A percentile compares a stretch with the other conserved stretches of the same genome.
Conservation (phyloP, 2,329 filamentous ascomycete genomes). For the Ceratocystis variospora region DNA sequence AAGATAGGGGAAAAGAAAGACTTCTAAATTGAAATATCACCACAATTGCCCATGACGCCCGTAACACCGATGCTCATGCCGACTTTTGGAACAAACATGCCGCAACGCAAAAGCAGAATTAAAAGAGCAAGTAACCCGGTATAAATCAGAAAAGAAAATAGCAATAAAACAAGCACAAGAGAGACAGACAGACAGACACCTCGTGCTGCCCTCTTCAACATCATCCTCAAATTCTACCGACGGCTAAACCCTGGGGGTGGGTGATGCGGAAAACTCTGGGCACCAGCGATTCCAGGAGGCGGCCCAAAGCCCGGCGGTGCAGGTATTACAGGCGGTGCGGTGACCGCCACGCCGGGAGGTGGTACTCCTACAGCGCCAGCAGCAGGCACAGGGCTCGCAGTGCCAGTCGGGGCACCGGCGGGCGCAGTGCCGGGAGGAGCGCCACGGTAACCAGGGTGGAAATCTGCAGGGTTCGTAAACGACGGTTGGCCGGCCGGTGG, state of each 20-base stretch:
- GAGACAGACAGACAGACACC: no score
- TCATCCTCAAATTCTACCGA: slow-evolving; percentile 22
- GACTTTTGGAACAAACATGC: neutral
- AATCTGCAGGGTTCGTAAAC: slow-evolving; percentile 36
- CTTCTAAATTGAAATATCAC: neutral
- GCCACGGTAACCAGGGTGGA: slow-evolving; percentile 32
- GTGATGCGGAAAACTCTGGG: slow-evolving; percentile 29
- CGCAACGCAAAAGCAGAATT: neutral
- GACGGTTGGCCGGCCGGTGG: slow-evolving; percentile 32
- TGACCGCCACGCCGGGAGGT: neutral
- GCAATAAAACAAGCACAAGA: no score
- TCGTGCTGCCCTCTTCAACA: no score
- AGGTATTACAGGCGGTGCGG: slow-evolving; percentile 25
- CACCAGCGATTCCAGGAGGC: slow-evolving; percentile 33
- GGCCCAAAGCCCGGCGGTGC: slow-evolving; percentile 26
- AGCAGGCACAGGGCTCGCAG: neutral
- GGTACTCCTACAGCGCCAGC: neutral
- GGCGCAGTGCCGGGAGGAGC: slow-evolving; percentile 22
- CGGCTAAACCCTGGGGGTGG: slow-evolving; percentile 23
- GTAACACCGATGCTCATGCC: slow-evolving; percentile 9
- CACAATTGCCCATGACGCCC: neutral
- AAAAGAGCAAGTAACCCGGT: neutral
- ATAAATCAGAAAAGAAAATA: neutral
- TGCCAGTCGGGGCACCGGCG: slow-evolving; percentile 24
- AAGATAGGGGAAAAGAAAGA: neutral